Conservation (phyloP, 208 protist genomes). For the Crithidia expoeki region DNA sequence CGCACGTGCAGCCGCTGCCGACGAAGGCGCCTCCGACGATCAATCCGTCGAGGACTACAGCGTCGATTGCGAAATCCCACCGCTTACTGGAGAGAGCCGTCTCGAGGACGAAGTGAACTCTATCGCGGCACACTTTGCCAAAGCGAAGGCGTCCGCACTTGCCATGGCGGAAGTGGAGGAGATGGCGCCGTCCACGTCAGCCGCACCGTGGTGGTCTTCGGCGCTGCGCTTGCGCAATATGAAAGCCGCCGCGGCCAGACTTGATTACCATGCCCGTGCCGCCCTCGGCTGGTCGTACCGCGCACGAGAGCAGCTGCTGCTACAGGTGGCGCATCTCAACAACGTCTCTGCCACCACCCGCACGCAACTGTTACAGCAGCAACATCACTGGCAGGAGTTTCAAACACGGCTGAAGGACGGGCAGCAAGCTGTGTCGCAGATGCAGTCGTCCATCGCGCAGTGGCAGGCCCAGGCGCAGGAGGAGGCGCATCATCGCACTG, state of each 20-base stretch:
- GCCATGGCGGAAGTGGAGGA: conserved; percentile 26
- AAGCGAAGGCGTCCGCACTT: conserved; percentile 28
- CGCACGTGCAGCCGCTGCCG: conserved; percentile 63
- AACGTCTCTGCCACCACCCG: conserved; percentile 41
- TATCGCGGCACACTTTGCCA: conserved; percentile 29
- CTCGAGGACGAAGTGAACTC: conserved; percentile 39
- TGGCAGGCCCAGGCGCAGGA: conserved; percentile 42
- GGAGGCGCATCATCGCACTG: conserved; percentile 32
- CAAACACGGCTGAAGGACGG: conserved; percentile 25
- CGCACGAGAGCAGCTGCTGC: conserved; percentile 62
- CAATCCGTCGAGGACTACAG: conserved; percentile 79
- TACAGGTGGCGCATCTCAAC: conserved; percentile 63
- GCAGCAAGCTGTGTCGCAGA: conserved; percentile 19
- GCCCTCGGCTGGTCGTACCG: conserved; percentile 53
- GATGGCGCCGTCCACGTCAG: conserved; percentile 31
- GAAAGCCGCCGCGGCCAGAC: conserved; percentile 61
- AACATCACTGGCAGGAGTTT: conserved; percentile 56
- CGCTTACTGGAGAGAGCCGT: conserved; percentile 24
- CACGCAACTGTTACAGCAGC: conserved; percentile 60
- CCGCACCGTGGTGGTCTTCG: conserved; percentile 71
- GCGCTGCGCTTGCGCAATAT: conserved; percentile 73
- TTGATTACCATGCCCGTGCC: conserved; percentile 70
- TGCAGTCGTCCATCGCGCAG: conserved; percentile 39
- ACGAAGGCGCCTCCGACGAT: conserved; percentile 62
- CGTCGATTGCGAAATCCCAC: conserved; percentile 23